Evolutionary conservation across 805 yeast genomes (phyloP).

Genomic region (Lipomyces yamanashiensis): DNA sequence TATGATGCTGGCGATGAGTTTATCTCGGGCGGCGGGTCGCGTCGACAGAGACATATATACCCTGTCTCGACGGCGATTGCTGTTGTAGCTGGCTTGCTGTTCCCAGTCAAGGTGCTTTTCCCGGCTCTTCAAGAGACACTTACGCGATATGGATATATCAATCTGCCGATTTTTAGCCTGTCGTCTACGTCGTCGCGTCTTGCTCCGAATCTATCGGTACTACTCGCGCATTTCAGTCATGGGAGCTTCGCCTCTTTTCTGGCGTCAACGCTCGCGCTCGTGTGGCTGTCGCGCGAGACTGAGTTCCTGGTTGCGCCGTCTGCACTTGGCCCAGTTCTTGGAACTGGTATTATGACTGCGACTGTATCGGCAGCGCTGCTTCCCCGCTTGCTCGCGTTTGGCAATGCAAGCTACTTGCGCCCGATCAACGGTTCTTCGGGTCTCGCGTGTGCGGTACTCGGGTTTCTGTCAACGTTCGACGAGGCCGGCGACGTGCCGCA

Average conservation of each 20-base stretch:
- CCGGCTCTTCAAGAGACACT: slow-evolving; percentile 17
- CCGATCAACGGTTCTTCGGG: slow-evolving; percentile 28
- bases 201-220: slow-evolving; percentile 14
- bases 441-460: slow-evolving; percentile 27
- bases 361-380: slow-evolving; percentile 22
- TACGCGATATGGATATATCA: slow-evolving; percentile 24
- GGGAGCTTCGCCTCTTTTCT: slow-evolving; percentile 11
- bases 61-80: slow-evolving; percentile 27
- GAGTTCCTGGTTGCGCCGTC: slow-evolving; percentile 27
- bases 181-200: not conserved
- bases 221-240: slow-evolving; percentile 23
- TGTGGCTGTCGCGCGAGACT: slow-evolving; percentile 29
- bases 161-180: slow-evolving; percentile 14
- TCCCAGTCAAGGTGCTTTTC: slow-evolving; percentile 15
- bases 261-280: slow-evolving; percentile 19
- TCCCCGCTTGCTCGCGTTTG: slow-evolving; percentile 19
- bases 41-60: slow-evolving; percentile 25
- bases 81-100: slow-evolving; percentile 3
- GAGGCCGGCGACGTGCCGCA: slow-evolving; percentile 35
- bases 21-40: slow-evolving; percentile 19
- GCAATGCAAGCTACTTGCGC: not conserved
- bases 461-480: slow-evolving; percentile 27
- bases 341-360: slow-evolving; percentile 14
- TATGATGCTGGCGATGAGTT: not conserved
- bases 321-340: slow-evolving; percentile 19